These are phyloP conservation scores for Cinnamomum chago DNA, from an alignment of 164 flowering plant species.

Conservation along the genomic window DNA sequence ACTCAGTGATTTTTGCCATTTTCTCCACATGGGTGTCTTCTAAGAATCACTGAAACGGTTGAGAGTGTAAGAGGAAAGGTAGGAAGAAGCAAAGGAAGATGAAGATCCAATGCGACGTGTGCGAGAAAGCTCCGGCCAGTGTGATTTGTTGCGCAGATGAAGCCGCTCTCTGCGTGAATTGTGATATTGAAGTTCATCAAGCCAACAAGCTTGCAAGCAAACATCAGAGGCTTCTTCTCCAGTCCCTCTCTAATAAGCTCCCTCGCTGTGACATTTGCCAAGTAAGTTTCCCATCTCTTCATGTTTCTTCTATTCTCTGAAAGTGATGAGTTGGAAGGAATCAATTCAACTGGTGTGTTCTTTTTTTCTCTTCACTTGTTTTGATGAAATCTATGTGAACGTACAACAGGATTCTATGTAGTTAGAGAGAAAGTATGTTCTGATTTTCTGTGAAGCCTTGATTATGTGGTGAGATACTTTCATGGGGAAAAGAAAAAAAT, in stretches of 20 bases:
- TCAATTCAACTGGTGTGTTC: too few relatives aligned
- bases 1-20: neutral
- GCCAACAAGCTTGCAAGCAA: slow-evolving; percentile 98
- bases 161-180: slow-evolving; percentile 83
- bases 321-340: too few relatives aligned
- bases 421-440: too few relatives aligned
- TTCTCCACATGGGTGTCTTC: slow-evolving; percentile 1
- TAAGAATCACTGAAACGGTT: neutral
- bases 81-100: slow-evolving; percentile 27
- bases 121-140: slow-evolving; percentile 89
- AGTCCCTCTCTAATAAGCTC: slow-evolving; percentile 68
- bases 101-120: slow-evolving; percentile 98
- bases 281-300: slow-evolving; percentile 24
- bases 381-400: too few relatives aligned
- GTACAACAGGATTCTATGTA: too few relatives aligned
- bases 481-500: too few relatives aligned
- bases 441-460: too few relatives aligned
- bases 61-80: neutral
- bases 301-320: neutral
- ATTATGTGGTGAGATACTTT: too few relatives aligned
- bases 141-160: slow-evolving; percentile 98
- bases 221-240: slow-evolving; percentile 89
- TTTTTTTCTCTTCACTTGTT: too few relatives aligned
- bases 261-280: slow-evolving; percentile 95
- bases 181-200: slow-evolving; percentile 87